phyloP scores from a whole-genome alignment of 2,329 filamentous ascomycete species.

The Aureobasidium pullulans region DNA sequence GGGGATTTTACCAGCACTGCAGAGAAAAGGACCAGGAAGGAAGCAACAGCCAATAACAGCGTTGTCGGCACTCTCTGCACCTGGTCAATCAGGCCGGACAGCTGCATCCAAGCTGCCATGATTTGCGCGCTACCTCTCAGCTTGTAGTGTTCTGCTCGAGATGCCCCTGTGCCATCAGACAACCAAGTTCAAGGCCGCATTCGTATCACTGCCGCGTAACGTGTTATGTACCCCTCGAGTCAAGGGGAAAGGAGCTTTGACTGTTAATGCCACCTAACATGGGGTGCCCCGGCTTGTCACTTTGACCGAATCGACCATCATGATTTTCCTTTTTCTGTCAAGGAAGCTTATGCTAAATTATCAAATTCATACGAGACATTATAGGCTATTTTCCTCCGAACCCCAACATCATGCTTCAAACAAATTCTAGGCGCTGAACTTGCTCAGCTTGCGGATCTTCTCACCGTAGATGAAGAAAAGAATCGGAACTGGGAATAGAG shows the following conservation, averaged over 20 bases:
- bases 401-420: neutral
- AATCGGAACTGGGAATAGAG: slow-evolving; percentile 22
- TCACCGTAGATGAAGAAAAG: slow-evolving; percentile 24
- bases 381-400: too few relatives aligned
- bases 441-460: slow-evolving; percentile 20
- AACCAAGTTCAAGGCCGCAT: neutral
- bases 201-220: neutral
- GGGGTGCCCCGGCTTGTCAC: neutral
- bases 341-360: too few relatives aligned
- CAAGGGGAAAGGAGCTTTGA: neutral
- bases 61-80: slow-evolving; percentile 1
- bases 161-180: neutral
- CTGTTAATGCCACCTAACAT: slow-evolving; percentile 4
- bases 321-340: neutral
- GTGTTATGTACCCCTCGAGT: slow-evolving; percentile 3
- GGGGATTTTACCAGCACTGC: slow-evolving; percentile 20
- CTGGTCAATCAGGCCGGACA: neutral
- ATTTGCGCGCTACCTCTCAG: slow-evolving; percentile 7
- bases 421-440: slow-evolving; percentile 10
- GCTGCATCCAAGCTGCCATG: neutral
- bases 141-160: neutral
- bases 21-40: slow-evolving; percentile 19
- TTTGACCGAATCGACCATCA: neutral
- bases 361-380: too few relatives aligned
- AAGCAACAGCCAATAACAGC: slow-evolving; percentile 3